Percentiles rank a stretch among this genome's conserved stretches.
phyloP scores from a whole-genome alignment of 768 basidiomycete species.

The Tulasnella sp. region DNA sequence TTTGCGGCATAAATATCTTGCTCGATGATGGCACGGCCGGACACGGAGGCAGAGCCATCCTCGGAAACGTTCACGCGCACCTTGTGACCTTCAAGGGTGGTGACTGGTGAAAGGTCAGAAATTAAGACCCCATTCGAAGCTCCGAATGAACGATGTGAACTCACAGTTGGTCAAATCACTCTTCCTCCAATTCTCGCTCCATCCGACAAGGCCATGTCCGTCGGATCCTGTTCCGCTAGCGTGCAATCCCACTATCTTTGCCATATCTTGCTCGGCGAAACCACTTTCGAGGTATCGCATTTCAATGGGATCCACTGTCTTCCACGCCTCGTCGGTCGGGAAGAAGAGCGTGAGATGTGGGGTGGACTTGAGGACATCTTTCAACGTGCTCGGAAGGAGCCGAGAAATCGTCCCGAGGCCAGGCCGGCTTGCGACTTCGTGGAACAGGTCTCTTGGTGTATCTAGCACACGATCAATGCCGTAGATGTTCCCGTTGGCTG shows the following conservation, averaged over 20 bases:
- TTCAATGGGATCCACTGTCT: slow-evolving; percentile 66
- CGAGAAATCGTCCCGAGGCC: slow-evolving; percentile 66
- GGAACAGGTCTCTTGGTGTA: slow-evolving; percentile 55
- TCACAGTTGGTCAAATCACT: slow-evolving; percentile 14
- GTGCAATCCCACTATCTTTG: slow-evolving; percentile 71
- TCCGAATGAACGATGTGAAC: not conserved
- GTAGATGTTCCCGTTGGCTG: slow-evolving; percentile 68
- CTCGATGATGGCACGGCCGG: slow-evolving; percentile 41
- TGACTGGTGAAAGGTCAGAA: slow-evolving; percentile 41
- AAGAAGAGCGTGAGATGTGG: slow-evolving; percentile 81
- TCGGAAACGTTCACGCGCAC: slow-evolving; percentile 45
- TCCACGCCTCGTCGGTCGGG: slow-evolving; percentile 79
- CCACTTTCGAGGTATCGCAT: slow-evolving; percentile 81
- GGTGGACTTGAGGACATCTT: slow-evolving; percentile 51
- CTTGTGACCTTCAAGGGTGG: slow-evolving; percentile 42
- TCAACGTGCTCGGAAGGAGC: slow-evolving; percentile 56
- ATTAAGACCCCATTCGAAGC: not conserved
- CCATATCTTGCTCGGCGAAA: slow-evolving; percentile 74
- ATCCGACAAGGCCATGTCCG: slow-evolving; percentile 27
- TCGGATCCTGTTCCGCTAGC: slow-evolving; percentile 39
- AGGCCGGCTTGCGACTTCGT: slow-evolving; percentile 37
- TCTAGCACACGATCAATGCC: slow-evolving; percentile 68
- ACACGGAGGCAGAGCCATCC: slow-evolving; percentile 41
- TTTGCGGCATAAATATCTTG: slow-evolving; percentile 89
- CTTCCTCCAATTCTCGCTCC: slow-evolving; percentile 30